Evolutionary conservation across 805 yeast genomes (phyloP).

Genomic region (Teunomyces cretensis): DNA sequence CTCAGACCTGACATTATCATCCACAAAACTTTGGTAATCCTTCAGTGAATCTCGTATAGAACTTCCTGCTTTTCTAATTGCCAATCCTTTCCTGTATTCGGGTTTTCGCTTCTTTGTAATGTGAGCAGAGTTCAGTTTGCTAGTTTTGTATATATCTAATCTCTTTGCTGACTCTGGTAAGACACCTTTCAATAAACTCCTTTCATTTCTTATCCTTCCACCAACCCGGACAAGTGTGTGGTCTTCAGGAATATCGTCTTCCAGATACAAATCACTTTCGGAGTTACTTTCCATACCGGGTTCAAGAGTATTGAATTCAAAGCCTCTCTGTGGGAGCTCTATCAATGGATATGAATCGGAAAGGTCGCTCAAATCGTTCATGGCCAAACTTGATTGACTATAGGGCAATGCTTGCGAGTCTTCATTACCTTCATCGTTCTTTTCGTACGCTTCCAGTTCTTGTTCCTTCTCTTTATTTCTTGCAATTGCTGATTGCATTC

Average conservation of each 20-base stretch:
- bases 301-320: not conserved
- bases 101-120: constrained; percentile 1
- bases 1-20: constrained; percentile 15
- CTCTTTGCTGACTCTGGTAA: constrained; percentile 42
- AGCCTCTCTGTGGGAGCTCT: not conserved
- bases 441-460: constrained; percentile 5
- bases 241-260: constrained; percentile 9
- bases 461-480: constrained; percentile 9
- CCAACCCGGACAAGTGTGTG: constrained; percentile 17
- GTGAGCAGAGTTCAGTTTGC: constrained; percentile 2
- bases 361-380: not conserved
- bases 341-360: not conserved
- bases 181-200: constrained; percentile 33
- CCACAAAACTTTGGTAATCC: constrained; percentile 17
- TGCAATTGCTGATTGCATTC: constrained; percentile 18
- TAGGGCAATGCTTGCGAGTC: not conserved
- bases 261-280: constrained; percentile 3
- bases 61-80: constrained; percentile 26
- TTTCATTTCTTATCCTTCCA: constrained; percentile 23
- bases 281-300: not conserved
- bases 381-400: not conserved
- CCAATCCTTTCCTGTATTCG: constrained; percentile 37
- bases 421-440: not conserved
- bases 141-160: constrained; percentile 22
- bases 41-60: constrained; percentile 11